These are phyloP conservation scores for Kazachstania martiniae DNA, from an alignment of 805 yeast species.

Conservation along the genomic window DNA sequence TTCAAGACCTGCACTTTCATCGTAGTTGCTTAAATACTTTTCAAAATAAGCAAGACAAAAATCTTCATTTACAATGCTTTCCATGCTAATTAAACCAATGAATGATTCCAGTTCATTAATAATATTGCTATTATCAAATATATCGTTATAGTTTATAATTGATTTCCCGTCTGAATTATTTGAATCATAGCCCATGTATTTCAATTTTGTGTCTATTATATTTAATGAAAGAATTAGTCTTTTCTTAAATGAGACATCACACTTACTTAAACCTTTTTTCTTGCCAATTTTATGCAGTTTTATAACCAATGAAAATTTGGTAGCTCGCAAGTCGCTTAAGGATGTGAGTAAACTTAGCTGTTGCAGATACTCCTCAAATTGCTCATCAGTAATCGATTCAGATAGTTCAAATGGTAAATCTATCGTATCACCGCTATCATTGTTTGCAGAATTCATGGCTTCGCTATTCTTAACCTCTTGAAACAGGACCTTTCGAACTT, in stretches of 20 bases:
- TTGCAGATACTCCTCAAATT: constrained; percentile 22
- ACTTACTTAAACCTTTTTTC: constrained; percentile 1
- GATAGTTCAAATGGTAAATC: background rate
- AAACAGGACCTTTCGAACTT: constrained; percentile 58
- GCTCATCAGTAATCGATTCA: constrained; percentile 9
- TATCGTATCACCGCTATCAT: no score
- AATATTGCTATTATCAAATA: constrained; percentile 6
- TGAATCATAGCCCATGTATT: constrained; percentile 3
- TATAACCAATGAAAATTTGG: constrained; percentile 11
- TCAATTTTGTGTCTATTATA: constrained; percentile 18
- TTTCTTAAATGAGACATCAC: constrained; percentile 6
- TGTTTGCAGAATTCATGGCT: background rate
- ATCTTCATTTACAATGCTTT: constrained; percentile 11
- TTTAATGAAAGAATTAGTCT: constrained; percentile 17
- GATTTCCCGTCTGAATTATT: background rate
- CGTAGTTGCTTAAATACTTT: constrained; percentile 9
- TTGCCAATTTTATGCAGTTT: constrained; percentile 3
- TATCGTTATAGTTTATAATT: background rate
- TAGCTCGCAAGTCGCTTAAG: constrained; percentile 9
- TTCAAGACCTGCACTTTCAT: no score
- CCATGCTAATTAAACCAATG: constrained; percentile 9
- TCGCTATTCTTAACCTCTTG: constrained; percentile 38
- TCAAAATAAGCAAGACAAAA: constrained; percentile 11
- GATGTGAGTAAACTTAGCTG: constrained; percentile 12
- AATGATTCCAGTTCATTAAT: constrained; percentile 11